Percentiles rank a stretch among this genome's conserved stretches.
phyloP scores from a whole-genome alignment of 768 basidiomycete species.

The Pulveroboletus sp. region DNA sequence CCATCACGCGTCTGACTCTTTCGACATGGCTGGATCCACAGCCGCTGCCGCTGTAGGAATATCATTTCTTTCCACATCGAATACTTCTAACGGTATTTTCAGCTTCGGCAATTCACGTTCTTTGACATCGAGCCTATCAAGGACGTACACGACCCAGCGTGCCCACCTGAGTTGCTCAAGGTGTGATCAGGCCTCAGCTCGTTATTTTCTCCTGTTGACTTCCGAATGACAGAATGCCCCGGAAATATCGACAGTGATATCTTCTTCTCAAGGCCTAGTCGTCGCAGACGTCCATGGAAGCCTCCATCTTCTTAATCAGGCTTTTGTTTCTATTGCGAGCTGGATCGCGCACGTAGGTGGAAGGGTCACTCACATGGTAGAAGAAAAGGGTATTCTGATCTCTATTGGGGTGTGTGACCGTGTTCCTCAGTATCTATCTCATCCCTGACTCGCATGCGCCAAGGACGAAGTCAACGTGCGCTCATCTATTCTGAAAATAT shows the following conservation, averaged over 20 bases:
- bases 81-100: slow-evolving; percentile 6
- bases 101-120: slow-evolving; percentile 92
- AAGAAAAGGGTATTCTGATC: slow-evolving; percentile 75
- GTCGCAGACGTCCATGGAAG: slow-evolving; percentile 86
- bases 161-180: slow-evolving; percentile 74
- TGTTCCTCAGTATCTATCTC: neutral
- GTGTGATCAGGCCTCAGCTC: slow-evolving; percentile 32
- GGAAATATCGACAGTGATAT: slow-evolving; percentile 68
- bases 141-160: slow-evolving; percentile 71
- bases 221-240: slow-evolving; percentile 42
- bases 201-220: neutral
- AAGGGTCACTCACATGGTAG: slow-evolving; percentile 82
- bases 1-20: neutral
- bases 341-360: slow-evolving; percentile 82
- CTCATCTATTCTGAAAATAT: slow-evolving; percentile 76
- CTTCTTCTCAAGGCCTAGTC: slow-evolving; percentile 62
- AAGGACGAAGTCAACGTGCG: slow-evolving; percentile 74
- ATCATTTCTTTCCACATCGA: neutral
- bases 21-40: slow-evolving; percentile 12
- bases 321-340: slow-evolving; percentile 64
- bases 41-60: slow-evolving; percentile 18
- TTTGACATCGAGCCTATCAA: slow-evolving; percentile 76
- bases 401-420: slow-evolving; percentile 72
- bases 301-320: slow-evolving; percentile 67
- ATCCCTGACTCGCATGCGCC: slow-evolving; percentile 6